Percentiles rank a stretch among this genome's conserved stretches.
phyloP scores from a whole-genome alignment of 2,329 filamentous ascomycete species.

The Diaporthe vaccinii region DNA sequence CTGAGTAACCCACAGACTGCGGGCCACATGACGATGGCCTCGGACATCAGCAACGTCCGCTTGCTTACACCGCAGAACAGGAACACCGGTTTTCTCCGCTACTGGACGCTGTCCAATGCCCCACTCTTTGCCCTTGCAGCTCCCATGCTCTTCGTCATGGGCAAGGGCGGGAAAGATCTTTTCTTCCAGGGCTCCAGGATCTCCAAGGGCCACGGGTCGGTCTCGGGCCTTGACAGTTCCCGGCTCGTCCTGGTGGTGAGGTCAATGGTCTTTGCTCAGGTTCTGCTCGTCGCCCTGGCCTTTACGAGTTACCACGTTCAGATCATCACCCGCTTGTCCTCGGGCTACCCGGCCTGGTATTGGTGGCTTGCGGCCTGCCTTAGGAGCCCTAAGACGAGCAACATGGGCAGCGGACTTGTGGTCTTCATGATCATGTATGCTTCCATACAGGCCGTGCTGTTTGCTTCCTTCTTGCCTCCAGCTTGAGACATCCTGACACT shows the following conservation, averaged over 20 bases:
- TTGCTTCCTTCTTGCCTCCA: constrained; percentile 91
- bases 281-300: constrained; percentile 78
- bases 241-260: constrained; percentile 53
- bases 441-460: constrained; percentile 84
- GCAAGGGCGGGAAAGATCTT: constrained; percentile 68
- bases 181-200: constrained; percentile 42
- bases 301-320: constrained; percentile 91
- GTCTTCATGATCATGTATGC: constrained; percentile 86
- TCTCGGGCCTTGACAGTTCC: constrained; percentile 14
- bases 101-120: constrained; percentile 90
- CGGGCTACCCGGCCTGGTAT: constrained; percentile 92
- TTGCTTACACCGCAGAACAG: constrained; percentile 58
- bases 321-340: constrained; percentile 90
- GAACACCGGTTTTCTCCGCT: constrained; percentile 88
- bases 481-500: constrained; percentile 63
- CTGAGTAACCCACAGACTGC: neutral
- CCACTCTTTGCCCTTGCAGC: constrained; percentile 88
- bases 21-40: neutral
- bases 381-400: constrained; percentile 48
- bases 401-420: constrained; percentile 57
- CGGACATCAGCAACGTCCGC: neutral
- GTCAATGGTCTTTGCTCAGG: constrained; percentile 79
- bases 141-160: constrained; percentile 80
- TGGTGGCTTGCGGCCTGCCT: constrained; percentile 76
- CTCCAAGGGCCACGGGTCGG: neutral